Evolutionary conservation across 768 basidiomycete genomes (phyloP).

Genomic region (Agaricus bisporus): DNA sequence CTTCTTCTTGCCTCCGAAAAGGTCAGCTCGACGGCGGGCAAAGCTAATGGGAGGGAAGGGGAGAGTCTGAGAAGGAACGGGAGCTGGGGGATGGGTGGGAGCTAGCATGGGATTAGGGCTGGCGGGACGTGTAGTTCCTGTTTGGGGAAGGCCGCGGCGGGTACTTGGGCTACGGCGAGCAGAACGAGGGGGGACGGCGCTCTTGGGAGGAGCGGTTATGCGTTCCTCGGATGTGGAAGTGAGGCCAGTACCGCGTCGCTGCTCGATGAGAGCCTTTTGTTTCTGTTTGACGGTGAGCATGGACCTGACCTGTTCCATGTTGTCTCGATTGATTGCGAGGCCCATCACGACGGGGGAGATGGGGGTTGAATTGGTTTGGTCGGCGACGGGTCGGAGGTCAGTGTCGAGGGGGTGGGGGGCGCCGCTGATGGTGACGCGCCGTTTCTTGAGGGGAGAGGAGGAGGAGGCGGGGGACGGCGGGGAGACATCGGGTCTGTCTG

Average conservation of each 20-base stretch:
- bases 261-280: conserved; percentile 66
- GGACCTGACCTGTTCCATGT: conserved; percentile 60
- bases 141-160: conserved; percentile 21
- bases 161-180: conserved; percentile 33
- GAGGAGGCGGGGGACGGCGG: conserved; percentile 36
- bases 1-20: conserved; percentile 60
- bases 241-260: conserved; percentile 51
- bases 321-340: conserved; percentile 52
- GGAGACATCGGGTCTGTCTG: too few relatives aligned
- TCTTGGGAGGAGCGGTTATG: conserved; percentile 7
- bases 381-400: conserved; percentile 35
- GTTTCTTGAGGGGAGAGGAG: conserved; percentile 51
- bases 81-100: conserved; percentile 20
- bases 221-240: conserved; percentile 14
- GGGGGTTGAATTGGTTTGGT: conserved; percentile 45
- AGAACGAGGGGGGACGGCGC: conserved; percentile 16
- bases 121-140: conserved; percentile 21
- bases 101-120: conserved; percentile 28
- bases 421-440: conserved; percentile 68
- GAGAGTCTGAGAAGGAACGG: conserved; percentile 36
- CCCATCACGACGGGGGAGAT: conserved; percentile 66
- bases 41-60: conserved; percentile 74
- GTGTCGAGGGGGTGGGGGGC: conserved; percentile 50
- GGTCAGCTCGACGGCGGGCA: conserved; percentile 65
- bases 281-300: conserved; percentile 62